Evolutionary conservation across 371 early-diverging fungal genomes (phyloP).

Genomic region (Mucor piriformis): DNA sequence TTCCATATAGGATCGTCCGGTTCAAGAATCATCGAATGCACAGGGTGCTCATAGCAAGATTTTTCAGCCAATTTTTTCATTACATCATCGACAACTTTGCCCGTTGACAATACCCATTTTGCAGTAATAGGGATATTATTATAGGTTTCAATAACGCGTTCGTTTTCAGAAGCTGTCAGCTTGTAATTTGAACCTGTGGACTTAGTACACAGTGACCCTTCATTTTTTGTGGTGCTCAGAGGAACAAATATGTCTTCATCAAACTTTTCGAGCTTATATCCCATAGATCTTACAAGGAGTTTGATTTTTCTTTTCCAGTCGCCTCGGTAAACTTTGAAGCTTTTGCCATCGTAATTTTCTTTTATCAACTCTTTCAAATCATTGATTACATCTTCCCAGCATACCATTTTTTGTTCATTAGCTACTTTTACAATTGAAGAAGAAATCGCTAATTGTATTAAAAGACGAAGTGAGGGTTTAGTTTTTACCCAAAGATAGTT

Average conservation of each 20-base stretch:
- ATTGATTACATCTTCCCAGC: not conserved
- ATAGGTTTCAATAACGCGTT: not conserved
- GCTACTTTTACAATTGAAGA: not conserved
- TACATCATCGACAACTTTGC: not conserved
- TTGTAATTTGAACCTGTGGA: not conserved
- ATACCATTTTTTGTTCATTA: too few species aligned
- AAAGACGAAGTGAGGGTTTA: too few species aligned
- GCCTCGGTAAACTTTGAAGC: not conserved
- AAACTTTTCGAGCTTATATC: not conserved
- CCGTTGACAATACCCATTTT: constrained; percentile 1
- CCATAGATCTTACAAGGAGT: too few species aligned
- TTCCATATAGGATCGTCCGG: constrained; percentile 17
- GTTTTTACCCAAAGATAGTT: too few species aligned
- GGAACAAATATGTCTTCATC: too few species aligned
- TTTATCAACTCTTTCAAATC: not conserved
- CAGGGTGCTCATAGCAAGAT: constrained; percentile 10
- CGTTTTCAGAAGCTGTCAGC: not conserved
- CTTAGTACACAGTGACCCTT: too few species aligned
- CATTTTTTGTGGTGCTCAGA: too few species aligned
- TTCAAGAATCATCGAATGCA: constrained; percentile 11
- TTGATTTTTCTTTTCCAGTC: not conserved
- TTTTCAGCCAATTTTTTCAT: constrained; percentile 1
- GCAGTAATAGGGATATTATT: not conserved
- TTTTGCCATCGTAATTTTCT: not conserved
- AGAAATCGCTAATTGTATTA: not conserved